Base-by-base conservation (phyloP, 2,329 filamentous ascomycete species). In the Chaetomium sp. region DNA sequence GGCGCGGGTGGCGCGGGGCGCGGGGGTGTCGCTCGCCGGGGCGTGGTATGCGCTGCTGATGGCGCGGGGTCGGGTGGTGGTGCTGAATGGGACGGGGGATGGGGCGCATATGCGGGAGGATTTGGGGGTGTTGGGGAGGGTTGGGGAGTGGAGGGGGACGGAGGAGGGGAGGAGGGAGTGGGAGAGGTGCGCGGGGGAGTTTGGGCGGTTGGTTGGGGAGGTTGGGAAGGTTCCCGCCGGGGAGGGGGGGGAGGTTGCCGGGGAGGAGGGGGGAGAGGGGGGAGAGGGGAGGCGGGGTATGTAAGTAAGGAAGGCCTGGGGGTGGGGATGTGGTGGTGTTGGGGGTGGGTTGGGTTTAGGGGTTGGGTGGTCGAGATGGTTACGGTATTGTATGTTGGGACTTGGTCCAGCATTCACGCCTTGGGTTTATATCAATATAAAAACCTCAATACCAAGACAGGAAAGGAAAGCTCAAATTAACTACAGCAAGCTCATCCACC, bases 31-130 rank as follows among this genome's bases (percentile, higher is more conserved):
- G 45, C 21, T 16, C 25, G 67, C 64, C 6, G 68, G 61, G 42
- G 70, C 70, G 38, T 70, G 69, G 70, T 71, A 70, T 60, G 65
- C 55, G 53, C 56, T 70, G 29, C n/a, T 69, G 21, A 65, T 67
- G 42, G n/a, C 10, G 56, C 51, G 56, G 42, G 65, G 27, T 1
- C 65, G 55, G 35, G 60, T 71, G 31, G 61, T 65, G 54, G 74
- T 84, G 33, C 69, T 84, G 57, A 78, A 84, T 64, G 82, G 82
- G 45, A 84, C 81, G 21, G 79, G 75, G 33, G 77, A 73, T 12
- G 74, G 78, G 69, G 71, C 57, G 31, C 81, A 83, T 65, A 85
- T 86, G 83, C 75, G 70, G 65, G 78, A 78, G 27, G 83, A 85
- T 62, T 67, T 85, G 25, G 76, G 78, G 51, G 82, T 79, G 0